Base-by-base conservation (phyloP, 192 early-diverging fungal species). In the Coemansia sp. region DNA sequence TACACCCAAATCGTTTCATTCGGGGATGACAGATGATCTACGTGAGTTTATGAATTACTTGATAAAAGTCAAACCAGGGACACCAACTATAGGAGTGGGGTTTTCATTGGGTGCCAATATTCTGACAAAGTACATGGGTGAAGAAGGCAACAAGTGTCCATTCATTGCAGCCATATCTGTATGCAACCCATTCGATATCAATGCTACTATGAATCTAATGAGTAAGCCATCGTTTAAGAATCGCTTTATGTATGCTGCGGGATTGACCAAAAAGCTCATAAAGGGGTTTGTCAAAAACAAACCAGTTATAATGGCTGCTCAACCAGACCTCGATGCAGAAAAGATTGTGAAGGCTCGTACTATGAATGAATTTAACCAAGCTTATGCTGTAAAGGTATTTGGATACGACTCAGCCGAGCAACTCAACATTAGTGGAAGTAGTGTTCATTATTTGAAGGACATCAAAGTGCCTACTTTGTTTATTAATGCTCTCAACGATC, bases 41-140 rank as follows among this genome's bases (percentile, higher is more conserved):
- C 78, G 83, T 29, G 78, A 85, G 70, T 80, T 75, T 65, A 49
- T 85, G 11, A 50, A 57, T 24, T 43, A 77, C 27, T 18, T 85
- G 58, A 39, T 44, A 2, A 55, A 92, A 13, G 70, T 86, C 27
- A 68, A 80, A 58, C 89, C 94, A 0, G 72, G 79, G 15, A 84
- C 91, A 39, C 88, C 92, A n/a, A 63, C 96, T 65, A 79, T 95
- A 62, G 95, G 89, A 16, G 76, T 94, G 57, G 97, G 97, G 6
- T 98, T 95, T 72, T 94, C 92, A 33, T 81, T 98, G 47, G 97
- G 97, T 11, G 88, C 95, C 31, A 98, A 97, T 75, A 92, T 98
- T 34, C 66, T 98, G 64, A 89, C 92, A 69, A 98, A 97, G 84
- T 94, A 90, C 67, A 85, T 95, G 50, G 94, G 94, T n/a, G 92